These are phyloP conservation scores for Chaetomium strumarium DNA, from an alignment of 2,329 filamentous ascomycete species.

Conservation along the genomic window DNA sequence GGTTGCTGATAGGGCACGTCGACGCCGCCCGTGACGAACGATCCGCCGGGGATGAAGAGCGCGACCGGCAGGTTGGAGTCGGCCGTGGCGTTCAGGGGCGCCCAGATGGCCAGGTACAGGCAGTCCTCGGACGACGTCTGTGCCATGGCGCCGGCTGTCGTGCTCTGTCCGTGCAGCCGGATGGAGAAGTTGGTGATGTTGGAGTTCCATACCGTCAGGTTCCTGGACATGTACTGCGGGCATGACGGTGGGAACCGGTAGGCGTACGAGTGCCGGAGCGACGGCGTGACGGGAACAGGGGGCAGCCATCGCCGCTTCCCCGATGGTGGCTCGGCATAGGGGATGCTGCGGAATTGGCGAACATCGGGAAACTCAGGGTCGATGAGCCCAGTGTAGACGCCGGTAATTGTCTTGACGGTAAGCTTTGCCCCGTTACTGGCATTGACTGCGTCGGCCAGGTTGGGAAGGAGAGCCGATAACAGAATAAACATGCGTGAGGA, in stretches of 20 bases:
- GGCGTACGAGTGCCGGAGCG: constrained; percentile 15
- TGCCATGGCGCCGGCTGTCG: constrained; percentile 23
- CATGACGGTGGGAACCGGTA: constrained; percentile 24
- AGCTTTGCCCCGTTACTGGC: neutral
- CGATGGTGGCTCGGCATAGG: constrained; percentile 34
- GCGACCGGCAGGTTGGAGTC: constrained; percentile 34
- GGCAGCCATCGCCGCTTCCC: constrained; percentile 22
- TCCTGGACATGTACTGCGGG: constrained; percentile 23
- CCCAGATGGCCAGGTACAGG: constrained; percentile 41
- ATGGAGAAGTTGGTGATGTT: constrained; percentile 30
- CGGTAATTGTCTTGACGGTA: constrained; percentile 27
- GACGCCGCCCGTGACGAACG: constrained; percentile 38
- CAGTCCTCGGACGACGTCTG: constrained; percentile 35
- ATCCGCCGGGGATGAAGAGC: constrained; percentile 44
- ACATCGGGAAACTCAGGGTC: constrained; percentile 30
- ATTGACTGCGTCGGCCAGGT: neutral
- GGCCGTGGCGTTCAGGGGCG: constrained; percentile 22
- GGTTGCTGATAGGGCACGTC: constrained; percentile 42
- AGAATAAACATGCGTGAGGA: neutral
- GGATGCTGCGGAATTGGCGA: constrained; percentile 34
- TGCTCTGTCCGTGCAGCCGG: constrained; percentile 29
- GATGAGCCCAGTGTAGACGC: constrained; percentile 31
- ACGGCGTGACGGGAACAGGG: constrained; percentile 19
- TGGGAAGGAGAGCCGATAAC: neutral
- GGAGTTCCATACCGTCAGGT: constrained; percentile 27